Evolutionary conservation across 2,329 filamentous ascomycete genomes (phyloP).

Genomic region (Colletotrichum shisoi): DNA sequence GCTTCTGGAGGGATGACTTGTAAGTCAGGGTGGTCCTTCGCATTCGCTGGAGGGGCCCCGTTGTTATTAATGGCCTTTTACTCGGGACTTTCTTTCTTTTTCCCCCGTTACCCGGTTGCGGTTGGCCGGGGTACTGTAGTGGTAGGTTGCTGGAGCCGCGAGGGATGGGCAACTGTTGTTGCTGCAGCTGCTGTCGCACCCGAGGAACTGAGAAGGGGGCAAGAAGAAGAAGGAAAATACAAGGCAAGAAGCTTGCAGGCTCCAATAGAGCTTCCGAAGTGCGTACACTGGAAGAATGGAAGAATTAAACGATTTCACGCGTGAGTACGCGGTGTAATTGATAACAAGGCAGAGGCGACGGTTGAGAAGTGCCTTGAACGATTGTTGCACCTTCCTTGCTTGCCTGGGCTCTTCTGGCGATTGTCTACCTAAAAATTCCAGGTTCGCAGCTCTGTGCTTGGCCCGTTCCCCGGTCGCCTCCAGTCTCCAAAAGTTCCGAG

Average conservation of each 20-base stretch:
- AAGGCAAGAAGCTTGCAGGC: conserved; percentile 10
- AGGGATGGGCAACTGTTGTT: conserved; percentile 1
- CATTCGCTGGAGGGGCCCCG: conserved; percentile 39
- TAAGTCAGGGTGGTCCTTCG: conserved; percentile 44
- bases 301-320: neutral
- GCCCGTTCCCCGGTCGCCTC: conserved; percentile 14
- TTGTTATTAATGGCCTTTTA: conserved; percentile 20
- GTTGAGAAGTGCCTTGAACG: conserved; percentile 5
- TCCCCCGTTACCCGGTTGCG: conserved; percentile 2
- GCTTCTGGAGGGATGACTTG: conserved; percentile 41
- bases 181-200: conserved; percentile 26
- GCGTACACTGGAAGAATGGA: neutral
- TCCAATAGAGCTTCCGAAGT: conserved; percentile 13
- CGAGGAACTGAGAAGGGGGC: neutral
- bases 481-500: neutral
- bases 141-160: conserved; percentile 15
- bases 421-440: conserved; percentile 29
- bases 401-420: conserved; percentile 22
- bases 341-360: conserved; percentile 8
- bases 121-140: neutral
- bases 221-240: neutral
- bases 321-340: conserved; percentile 27
- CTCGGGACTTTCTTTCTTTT: neutral
- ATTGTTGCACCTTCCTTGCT: conserved; percentile 23
- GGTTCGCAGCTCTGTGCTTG: conserved; percentile 29